Conservation (phyloP, 2,329 filamentous ascomycete genomes). For the Zasmidium cellare region DNA sequence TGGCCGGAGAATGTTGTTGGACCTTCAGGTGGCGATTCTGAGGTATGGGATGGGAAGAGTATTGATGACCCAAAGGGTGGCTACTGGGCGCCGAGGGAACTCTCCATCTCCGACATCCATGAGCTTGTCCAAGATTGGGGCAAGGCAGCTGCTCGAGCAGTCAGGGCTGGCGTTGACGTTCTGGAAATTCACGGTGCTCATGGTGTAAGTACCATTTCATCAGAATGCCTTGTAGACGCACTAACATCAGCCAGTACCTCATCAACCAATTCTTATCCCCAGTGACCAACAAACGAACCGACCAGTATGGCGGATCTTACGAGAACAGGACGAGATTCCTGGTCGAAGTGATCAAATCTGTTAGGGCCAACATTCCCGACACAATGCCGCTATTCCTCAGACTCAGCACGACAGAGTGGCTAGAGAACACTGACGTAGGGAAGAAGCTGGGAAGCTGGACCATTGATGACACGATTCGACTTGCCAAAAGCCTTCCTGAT, state of each 20-base stretch:
- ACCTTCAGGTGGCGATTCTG: conserved; percentile 49
- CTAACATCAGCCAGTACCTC: conserved; percentile 54
- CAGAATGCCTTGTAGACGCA: neutral
- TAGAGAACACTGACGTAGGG: conserved; percentile 58
- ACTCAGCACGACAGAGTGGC: conserved; percentile 72
- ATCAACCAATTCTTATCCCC: conserved; percentile 70
- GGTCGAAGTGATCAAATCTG: conserved; percentile 59
- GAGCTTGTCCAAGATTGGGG: conserved; percentile 63
- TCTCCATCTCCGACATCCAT: conserved; percentile 68
- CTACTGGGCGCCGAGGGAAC: conserved; percentile 41
- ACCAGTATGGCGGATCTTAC: conserved; percentile 66
- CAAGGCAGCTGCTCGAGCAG: conserved; percentile 56
- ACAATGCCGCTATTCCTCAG: conserved; percentile 71
- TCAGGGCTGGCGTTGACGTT: conserved; percentile 68
- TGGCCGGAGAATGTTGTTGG: conserved; percentile 57
- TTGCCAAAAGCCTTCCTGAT: conserved; percentile 68
- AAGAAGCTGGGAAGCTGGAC: conserved; percentile 65
- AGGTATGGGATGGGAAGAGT: conserved; percentile 40
- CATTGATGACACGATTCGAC: conserved; percentile 59
- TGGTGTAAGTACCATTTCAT: conserved; percentile 42
- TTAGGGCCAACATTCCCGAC: conserved; percentile 60
- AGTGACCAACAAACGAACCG: conserved; percentile 65
- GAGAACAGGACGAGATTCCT: conserved; percentile 70
- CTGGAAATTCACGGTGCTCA: conserved; percentile 81
- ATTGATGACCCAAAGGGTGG: conserved; percentile 30